Percentiles rank a stretch among this genome's conserved stretches.
phyloP scores from a whole-genome alignment of 2,329 filamentous ascomycete genomes.

The Fusarium agapanthi region DNA sequence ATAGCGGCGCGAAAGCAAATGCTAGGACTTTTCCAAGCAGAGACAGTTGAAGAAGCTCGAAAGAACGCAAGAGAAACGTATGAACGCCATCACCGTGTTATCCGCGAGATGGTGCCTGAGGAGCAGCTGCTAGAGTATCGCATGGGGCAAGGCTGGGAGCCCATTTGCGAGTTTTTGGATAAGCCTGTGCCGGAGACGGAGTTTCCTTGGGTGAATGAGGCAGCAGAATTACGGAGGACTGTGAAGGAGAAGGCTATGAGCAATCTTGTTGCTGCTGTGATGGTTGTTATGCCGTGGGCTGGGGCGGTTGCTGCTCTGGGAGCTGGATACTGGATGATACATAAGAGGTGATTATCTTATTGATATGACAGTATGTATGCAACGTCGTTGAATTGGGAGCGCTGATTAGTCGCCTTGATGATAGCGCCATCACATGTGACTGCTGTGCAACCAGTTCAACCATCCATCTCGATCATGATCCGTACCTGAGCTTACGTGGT shows the following conservation, averaged over 20 bases:
- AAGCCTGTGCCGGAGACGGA: conserved; percentile 43
- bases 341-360: not conserved
- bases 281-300: conserved; percentile 29
- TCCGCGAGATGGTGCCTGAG: conserved; percentile 41
- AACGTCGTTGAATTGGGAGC: not conserved
- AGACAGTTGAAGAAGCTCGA: conserved; percentile 33
- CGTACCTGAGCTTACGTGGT: not conserved
- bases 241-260: conserved; percentile 14
- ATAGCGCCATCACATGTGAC: not conserved
- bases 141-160: conserved; percentile 48
- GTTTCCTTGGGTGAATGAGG: conserved; percentile 48
- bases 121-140: conserved; percentile 45
- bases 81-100: conserved; percentile 41
- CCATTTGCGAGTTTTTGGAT: conserved; percentile 49
- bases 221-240: conserved; percentile 24
- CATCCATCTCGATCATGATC: not conserved
- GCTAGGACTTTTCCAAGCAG: conserved; percentile 42
- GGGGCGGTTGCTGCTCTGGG: conserved; percentile 15
- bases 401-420: not conserved
- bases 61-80: conserved; percentile 38
- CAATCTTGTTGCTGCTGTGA: conserved; percentile 1
- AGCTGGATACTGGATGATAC: conserved; percentile 14
- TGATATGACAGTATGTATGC: not conserved
- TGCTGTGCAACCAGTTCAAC: not conserved
- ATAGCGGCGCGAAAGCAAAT: conserved; percentile 38